These are phyloP conservation scores for Phytophthora brassicae DNA, from an alignment of 352 stramenopile species.

Conservation along the genomic window DNA sequence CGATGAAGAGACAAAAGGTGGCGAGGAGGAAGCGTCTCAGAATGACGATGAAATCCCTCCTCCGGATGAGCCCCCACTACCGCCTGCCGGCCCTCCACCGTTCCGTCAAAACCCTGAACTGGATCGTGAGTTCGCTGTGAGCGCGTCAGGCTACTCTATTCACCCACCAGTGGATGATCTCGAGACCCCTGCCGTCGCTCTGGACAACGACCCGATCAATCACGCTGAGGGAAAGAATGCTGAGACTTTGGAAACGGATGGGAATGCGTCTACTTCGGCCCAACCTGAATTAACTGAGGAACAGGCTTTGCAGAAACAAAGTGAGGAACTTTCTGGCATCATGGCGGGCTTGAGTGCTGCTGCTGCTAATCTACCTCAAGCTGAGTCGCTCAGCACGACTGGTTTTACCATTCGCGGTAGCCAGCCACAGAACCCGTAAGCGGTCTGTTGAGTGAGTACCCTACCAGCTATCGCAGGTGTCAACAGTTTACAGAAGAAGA, in stretches of 20 bases:
- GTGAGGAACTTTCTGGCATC: constrained; percentile 29
- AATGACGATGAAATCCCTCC: constrained; percentile 4
- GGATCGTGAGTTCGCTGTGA: constrained; percentile 19
- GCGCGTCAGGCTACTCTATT: constrained; percentile 30
- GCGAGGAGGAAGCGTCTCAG: constrained; percentile 25
- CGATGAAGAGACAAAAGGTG: constrained; percentile 29
- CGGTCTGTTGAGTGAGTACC: neutral
- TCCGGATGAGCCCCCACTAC: constrained; percentile 25
- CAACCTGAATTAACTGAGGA: neutral
- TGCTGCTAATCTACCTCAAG: constrained; percentile 1
- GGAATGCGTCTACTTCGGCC: too few species aligned
- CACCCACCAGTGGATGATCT: constrained; percentile 26
- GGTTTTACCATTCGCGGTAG: constrained; percentile 31
- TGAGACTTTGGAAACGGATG: neutral
- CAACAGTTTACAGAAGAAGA: neutral
- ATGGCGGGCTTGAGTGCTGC: constrained; percentile 25
- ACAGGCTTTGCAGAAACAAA: constrained; percentile 20
- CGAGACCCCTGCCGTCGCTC: constrained; percentile 26
- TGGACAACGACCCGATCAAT: constrained; percentile 18
- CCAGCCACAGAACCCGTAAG: constrained; percentile 27
- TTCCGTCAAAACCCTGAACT: constrained; percentile 40
- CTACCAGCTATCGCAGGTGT: constrained; percentile 1
- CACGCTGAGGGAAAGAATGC: constrained; percentile 4
- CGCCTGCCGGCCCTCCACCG: constrained; percentile 26
- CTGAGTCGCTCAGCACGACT: constrained; percentile 14